Conservation (phyloP, 805 yeast species). For the Cyberlindnera xishuangbannaensis region DNA sequence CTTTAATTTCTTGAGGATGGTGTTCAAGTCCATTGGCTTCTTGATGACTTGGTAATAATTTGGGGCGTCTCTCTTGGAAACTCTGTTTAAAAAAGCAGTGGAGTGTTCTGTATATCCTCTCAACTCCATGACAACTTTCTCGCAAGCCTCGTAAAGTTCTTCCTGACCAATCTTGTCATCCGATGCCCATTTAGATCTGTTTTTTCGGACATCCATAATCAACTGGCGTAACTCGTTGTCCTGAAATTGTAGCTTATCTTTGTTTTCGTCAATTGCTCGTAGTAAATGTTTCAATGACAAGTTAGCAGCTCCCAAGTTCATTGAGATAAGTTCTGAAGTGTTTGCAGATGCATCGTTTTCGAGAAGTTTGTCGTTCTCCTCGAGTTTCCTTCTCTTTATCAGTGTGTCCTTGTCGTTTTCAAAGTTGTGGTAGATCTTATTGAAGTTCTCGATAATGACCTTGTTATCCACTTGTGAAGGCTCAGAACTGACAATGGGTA, state of each 20-base stretch:
- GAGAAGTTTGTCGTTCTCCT: conserved; percentile 72
- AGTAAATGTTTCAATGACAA: conserved; percentile 75
- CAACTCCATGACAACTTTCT: conserved; percentile 84
- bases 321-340: conserved; percentile 27
- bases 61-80: conserved; percentile 97
- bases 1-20: conserved; percentile 87
- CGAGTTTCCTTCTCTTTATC: conserved; percentile 67
- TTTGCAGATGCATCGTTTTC: conserved; percentile 21
- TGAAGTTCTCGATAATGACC: conserved; percentile 51
- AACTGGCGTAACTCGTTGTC: conserved; percentile 81
- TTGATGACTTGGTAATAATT: conserved; percentile 87
- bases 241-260: conserved; percentile 68
- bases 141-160: conserved; percentile 95
- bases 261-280: conserved; percentile 67
- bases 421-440: conserved; percentile 67
- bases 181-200: conserved; percentile 96
- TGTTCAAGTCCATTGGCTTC: conserved; percentile 93
- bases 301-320: conserved; percentile 66
- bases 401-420: conserved; percentile 74
- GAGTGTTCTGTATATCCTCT: conserved; percentile 94
- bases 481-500: conserved; percentile 32
- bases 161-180: conserved; percentile 96
- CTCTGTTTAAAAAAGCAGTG: conserved; percentile 90
- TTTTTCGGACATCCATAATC: conserved; percentile 88
- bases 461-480: conserved; percentile 29